Evolutionary conservation across 495 filamentous ascomycete genomes (phyloP), one percentile per base, ranked within the genome.

Genomic region (Lophium mytilinum): DNA sequence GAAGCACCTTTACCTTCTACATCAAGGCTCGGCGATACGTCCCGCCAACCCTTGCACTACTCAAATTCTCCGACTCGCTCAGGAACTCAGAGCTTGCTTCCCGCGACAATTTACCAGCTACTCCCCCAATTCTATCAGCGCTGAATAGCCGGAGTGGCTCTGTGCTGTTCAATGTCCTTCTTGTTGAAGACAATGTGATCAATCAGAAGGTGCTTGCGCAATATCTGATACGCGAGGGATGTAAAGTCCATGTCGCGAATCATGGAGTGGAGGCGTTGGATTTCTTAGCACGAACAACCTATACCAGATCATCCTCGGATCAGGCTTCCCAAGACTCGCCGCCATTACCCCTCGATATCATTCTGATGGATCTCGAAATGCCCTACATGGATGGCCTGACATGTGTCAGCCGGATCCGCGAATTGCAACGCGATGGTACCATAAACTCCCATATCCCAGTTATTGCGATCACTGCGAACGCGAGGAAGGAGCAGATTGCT

Each of bases 1-100:
- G 67, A 34, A 62, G 50, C 36, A 69, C 65, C 6, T 69, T 71
- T 45, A 57, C 40, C 46, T 71, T 69, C 56, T 71, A 63, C 54
- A 60, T 71, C 56, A 69, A 65, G 56, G 61, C 48, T 0, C 51
- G 56, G 24, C 54, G 55, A 48, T 50, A 50, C 33, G 1, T 30
- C 14, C 37, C 55, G 17, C 53, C 53, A 1, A 55, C 40, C 33
- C 21, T 33, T 30, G 10, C 24, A 6, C 24, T 30, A 30, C 24
- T 6, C 2, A 30, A 30, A 30, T 30, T 30, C 24, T 30, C 24
- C 6, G 24, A 30, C 24, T 30, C 24, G 6, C 24, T 30, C 24
- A 30, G 24, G 24, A 6, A 30, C 24, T 30, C 24, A 30, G 24
- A 30, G 24, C 24, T 30, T 30, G 24, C 24, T 30, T 2, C 24